phyloP scores from a whole-genome alignment of 2,329 filamentous ascomycete genomes.

The Cryphonectria parasitica region DNA sequence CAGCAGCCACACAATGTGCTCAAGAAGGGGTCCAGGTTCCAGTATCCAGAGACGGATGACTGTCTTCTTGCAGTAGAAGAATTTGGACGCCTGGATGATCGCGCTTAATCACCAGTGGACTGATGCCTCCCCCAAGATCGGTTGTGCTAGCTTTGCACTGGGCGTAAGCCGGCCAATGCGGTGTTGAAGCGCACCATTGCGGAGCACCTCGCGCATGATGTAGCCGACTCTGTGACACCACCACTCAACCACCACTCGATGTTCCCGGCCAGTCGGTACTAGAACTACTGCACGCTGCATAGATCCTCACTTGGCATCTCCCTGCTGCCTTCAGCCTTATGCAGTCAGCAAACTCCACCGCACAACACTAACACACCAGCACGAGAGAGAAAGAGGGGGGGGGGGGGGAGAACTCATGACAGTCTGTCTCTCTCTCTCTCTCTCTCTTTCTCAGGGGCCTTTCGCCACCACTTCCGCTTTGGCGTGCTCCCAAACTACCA shows the following conservation, averaged over 20 bases:
- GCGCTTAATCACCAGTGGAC: slow-evolving; percentile 3
- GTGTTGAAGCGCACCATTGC: slow-evolving; percentile 1
- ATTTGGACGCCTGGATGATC: background rate
- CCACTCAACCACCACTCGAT: slow-evolving; percentile 1
- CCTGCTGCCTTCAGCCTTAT: slow-evolving; percentile 3
- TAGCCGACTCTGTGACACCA: background rate
- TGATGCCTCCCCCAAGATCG: background rate
- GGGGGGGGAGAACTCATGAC: background rate
- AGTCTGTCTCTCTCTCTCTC: background rate
- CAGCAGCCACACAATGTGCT: background rate
- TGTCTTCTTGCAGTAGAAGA: background rate
- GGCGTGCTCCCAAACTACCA: background rate
- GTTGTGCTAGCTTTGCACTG: background rate
- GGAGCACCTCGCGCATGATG: background rate
- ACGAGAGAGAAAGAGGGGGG: background rate
- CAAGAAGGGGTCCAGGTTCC: background rate
- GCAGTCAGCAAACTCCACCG: slow-evolving; percentile 5
- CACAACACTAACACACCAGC: background rate
- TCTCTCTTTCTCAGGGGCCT: background rate
- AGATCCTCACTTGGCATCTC: slow-evolving; percentile 7
- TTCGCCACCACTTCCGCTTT: background rate
- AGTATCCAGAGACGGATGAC: background rate
- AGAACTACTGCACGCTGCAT: slow-evolving; percentile 4
- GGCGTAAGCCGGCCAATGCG: slow-evolving; percentile 19
- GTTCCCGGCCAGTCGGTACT: slow-evolving; percentile 8